phyloP scores from a whole-genome alignment of 2,329 filamentous ascomycete species.

The Xylaria sp. region DNA sequence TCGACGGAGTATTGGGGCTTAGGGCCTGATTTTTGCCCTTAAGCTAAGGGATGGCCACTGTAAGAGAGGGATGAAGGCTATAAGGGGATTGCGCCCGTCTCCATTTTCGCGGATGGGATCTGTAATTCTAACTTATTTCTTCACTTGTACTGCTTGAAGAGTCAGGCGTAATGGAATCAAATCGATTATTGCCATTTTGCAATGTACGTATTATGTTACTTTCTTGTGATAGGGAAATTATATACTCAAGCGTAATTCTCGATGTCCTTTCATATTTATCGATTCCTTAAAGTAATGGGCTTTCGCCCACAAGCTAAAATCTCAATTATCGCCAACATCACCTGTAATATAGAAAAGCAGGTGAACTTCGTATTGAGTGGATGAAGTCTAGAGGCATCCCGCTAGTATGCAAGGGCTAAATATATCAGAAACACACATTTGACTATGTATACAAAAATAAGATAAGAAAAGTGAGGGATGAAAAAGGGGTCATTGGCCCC shows the following conservation, averaged over 20 bases:
- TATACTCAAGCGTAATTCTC: not conserved
- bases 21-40: not conserved
- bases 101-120: constrained; percentile 3
- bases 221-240: not conserved
- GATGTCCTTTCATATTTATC: not conserved
- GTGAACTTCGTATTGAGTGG: not conserved
- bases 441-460: too few species aligned
- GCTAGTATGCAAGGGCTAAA: not conserved
- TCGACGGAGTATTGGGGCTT: not conserved
- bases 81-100: constrained; percentile 2
- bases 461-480: too few species aligned
- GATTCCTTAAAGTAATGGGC: not conserved
- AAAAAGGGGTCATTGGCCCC: too few species aligned
- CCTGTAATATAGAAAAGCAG: too few species aligned
- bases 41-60: not conserved
- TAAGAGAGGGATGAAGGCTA: not conserved
- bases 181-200: constrained; percentile 18
- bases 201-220: constrained; percentile 11
- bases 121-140: constrained; percentile 31
- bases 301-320: not conserved
- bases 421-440: too few species aligned
- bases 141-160: not conserved
- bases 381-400: not conserved
- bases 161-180: constrained; percentile 9
- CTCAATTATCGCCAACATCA: not conserved